Conservation (phyloP, 345 rosid genomes). For the Psidium guajava region DNA sequence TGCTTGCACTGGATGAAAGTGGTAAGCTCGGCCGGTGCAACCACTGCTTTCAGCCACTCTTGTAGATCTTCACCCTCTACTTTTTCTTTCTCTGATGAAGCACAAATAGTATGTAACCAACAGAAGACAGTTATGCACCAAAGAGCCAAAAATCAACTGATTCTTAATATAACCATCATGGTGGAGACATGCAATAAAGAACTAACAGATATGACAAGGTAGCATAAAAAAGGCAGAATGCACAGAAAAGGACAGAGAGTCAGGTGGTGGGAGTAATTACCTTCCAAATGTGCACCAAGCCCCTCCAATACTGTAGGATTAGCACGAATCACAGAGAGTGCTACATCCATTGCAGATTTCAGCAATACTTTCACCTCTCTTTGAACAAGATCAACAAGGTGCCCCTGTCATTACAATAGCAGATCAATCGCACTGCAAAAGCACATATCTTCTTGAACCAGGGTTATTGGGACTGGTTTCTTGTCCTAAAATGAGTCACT, state of each 20-base stretch:
- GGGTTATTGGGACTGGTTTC: background rate
- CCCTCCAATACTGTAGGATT: constrained; percentile 85
- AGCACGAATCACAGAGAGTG: constrained; percentile 69
- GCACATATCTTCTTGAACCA: background rate
- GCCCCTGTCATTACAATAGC: constrained; percentile 62
- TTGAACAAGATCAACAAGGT: constrained; percentile 85
- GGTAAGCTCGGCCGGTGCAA: constrained; percentile 66
- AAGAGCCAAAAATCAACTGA: background rate
- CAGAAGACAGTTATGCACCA: background rate
- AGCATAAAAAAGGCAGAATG: background rate
- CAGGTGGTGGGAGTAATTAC: constrained; percentile 13
- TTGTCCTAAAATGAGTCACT: background rate
- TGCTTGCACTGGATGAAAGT: constrained; percentile 51
- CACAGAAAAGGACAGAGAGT: background rate
- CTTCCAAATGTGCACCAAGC: constrained; percentile 90
- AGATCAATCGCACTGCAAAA: constrained; percentile 25
- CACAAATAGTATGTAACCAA: background rate
- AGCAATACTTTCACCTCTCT: constrained; percentile 65
- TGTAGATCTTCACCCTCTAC: constrained; percentile 91
- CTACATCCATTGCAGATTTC: constrained; percentile 71
- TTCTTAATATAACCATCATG: background rate
- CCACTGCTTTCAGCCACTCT: constrained; percentile 77
- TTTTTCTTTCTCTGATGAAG: constrained; percentile 69
- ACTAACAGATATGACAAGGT: background rate
- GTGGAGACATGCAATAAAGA: background rate